phyloP scores from a whole-genome alignment of 1,284 basidiomycete genomes.

The Cutaneotrichosporon spelunceum region DNA sequence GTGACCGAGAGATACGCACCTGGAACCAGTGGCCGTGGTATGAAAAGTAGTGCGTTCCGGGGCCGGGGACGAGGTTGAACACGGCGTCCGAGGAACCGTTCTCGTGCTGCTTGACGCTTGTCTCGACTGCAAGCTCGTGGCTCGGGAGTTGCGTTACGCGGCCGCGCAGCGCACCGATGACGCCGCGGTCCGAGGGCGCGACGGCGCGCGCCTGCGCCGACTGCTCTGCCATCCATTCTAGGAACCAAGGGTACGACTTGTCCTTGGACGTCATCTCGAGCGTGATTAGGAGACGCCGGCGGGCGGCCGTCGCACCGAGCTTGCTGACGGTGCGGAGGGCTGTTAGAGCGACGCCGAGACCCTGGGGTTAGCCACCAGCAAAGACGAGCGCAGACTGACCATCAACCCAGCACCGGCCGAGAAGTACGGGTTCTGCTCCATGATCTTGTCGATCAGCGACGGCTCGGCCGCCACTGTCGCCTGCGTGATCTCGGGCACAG shows the following conservation, averaged over 20 bases:
- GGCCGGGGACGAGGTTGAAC: slow-evolving; percentile 92
- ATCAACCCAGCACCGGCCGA: slow-evolving; percentile 94
- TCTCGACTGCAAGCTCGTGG: slow-evolving; percentile 94
- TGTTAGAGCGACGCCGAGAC: slow-evolving; percentile 76
- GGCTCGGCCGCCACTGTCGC: background rate
- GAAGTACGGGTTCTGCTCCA: slow-evolving; percentile 68
- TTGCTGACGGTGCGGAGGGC: slow-evolving; percentile 68
- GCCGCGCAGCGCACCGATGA: slow-evolving; percentile 29
- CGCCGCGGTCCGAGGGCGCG: slow-evolving; percentile 22
- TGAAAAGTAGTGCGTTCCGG: slow-evolving; percentile 88
- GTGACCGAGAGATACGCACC: slow-evolving; percentile 54
- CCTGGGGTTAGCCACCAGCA: slow-evolving; percentile 56
- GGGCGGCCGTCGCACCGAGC: slow-evolving; percentile 69
- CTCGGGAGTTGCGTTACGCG: slow-evolving; percentile 62
- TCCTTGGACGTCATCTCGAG: slow-evolving; percentile 97
- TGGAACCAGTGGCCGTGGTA: slow-evolving; percentile 86
- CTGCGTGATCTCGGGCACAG: background rate
- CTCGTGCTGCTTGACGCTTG: slow-evolving; percentile 76
- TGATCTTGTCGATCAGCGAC: slow-evolving; percentile 31
- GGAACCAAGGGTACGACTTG: slow-evolving; percentile 92
- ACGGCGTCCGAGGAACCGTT: slow-evolving; percentile 82
- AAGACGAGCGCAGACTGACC: slow-evolving; percentile 57
- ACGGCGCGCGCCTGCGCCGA: slow-evolving; percentile 28
- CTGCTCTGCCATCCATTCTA: slow-evolving; percentile 82
- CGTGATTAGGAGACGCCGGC: slow-evolving; percentile 85